phyloP scores from a whole-genome alignment of 23 red algal genomes.

The Gracilariopsis chorda region DNA sequence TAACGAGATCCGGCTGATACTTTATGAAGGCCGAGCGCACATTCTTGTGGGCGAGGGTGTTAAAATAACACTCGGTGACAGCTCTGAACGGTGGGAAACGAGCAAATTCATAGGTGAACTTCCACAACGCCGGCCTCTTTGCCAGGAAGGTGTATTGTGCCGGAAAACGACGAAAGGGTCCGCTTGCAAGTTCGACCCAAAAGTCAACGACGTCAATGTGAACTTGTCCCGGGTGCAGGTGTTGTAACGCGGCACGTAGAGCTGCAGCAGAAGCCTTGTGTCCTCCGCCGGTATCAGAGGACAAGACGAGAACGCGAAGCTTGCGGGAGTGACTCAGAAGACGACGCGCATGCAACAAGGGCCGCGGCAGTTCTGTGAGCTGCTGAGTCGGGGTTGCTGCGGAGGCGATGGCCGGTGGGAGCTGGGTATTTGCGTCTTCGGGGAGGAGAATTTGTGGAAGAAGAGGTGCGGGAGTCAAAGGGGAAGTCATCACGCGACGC shows the following conservation, averaged over 20 bases:
- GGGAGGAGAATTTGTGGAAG: too few relatives aligned
- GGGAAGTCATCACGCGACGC: background rate
- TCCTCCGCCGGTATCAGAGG: slow-evolving; percentile 80
- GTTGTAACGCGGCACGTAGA: slow-evolving; percentile 63
- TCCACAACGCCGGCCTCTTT: slow-evolving; percentile 81
- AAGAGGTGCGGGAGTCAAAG: background rate
- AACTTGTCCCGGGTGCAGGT: slow-evolving; percentile 51
- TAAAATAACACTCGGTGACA: slow-evolving; percentile 67
- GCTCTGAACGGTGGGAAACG: slow-evolving; percentile 60
- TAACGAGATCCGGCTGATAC: slow-evolving; percentile 78
- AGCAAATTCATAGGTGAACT: slow-evolving; percentile 60
- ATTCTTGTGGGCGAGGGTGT: slow-evolving; percentile 55
- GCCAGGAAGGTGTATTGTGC: slow-evolving; percentile 81
- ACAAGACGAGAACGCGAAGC: slow-evolving; percentile 61
- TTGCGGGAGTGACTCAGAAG: slow-evolving; percentile 20
- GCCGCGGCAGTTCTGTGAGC: too few relatives aligned
- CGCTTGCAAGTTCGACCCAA: slow-evolving; percentile 69
- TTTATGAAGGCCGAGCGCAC: slow-evolving; percentile 51
- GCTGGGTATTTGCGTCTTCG: too few relatives aligned
- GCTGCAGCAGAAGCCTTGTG: slow-evolving; percentile 91
- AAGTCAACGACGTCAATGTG: slow-evolving; percentile 79
- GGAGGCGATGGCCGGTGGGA: too few relatives aligned
- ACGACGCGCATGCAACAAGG: background rate
- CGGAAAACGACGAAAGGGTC: slow-evolving; percentile 72
- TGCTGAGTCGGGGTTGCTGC: too few relatives aligned